These are phyloP conservation scores for Ophiobolus disseminans DNA, from an alignment of 2,329 filamentous ascomycete species.

Conservation along the genomic window DNA sequence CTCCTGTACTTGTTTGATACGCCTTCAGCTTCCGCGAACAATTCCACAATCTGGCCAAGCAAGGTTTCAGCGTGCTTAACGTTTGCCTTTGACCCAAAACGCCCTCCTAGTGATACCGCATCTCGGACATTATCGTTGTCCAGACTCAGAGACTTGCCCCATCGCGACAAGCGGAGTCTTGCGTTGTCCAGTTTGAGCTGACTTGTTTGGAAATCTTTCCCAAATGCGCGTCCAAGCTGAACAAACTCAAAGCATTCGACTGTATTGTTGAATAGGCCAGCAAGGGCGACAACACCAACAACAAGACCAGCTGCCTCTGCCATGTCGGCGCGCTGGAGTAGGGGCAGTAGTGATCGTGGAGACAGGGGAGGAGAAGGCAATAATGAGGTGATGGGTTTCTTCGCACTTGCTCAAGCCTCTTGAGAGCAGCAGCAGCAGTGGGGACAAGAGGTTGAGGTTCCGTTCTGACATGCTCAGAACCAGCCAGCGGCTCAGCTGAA, in stretches of 20 bases:
- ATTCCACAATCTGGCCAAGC: constrained; percentile 28
- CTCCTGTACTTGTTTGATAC: constrained; percentile 25
- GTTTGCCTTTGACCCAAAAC: constrained; percentile 4
- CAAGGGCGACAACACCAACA: constrained; percentile 22
- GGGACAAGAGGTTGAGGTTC: too few relatives aligned
- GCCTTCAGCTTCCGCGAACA: constrained; percentile 33
- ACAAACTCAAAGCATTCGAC: constrained; percentile 33
- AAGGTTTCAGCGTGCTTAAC: constrained; percentile 16
- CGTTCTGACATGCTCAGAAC: too few relatives aligned
- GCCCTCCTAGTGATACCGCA: constrained; percentile 8
- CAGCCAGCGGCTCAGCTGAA: too few relatives aligned
- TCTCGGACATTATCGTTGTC: constrained; percentile 14
- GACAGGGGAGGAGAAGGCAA: too few relatives aligned
- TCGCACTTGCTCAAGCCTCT: too few relatives aligned
- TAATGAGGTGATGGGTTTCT: too few relatives aligned
- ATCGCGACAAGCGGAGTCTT: constrained; percentile 39
- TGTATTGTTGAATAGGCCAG: constrained; percentile 25
- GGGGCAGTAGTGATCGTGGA: too few relatives aligned
- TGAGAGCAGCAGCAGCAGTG: too few relatives aligned
- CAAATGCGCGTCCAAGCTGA: constrained; percentile 24
- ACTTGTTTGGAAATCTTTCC: constrained; percentile 25
- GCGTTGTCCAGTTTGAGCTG: constrained; percentile 40
- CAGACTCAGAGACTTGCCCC: constrained; percentile 37
- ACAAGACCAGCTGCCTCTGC: constrained; percentile 23
- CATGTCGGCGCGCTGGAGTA: too few relatives aligned